phyloP scores from a whole-genome alignment of 345 rosid species.

The Populus euphratica region DNA sequence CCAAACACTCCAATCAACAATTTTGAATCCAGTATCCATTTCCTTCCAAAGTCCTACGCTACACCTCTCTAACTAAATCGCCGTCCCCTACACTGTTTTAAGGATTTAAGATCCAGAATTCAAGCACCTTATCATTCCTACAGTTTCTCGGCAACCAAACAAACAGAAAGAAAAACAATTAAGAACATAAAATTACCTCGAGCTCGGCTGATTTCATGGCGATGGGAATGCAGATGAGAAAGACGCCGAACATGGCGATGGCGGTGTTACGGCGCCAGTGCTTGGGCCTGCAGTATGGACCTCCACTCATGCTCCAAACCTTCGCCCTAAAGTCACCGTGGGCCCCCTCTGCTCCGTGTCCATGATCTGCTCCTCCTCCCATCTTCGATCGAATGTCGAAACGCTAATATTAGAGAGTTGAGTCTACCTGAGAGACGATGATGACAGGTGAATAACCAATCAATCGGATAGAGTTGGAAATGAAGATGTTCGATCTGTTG shows the following conservation, averaged over 20 bases:
- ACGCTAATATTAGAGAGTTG: too few relatives aligned
- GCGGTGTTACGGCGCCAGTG: constrained; percentile 99
- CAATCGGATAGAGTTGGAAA: too few relatives aligned
- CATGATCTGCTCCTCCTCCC: constrained; percentile 59
- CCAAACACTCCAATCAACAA: not conserved
- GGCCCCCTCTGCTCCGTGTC: constrained; percentile 66
- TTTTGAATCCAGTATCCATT: not conserved
- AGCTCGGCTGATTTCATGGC: constrained; percentile 93
- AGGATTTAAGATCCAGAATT: not conserved
- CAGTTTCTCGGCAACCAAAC: not conserved
- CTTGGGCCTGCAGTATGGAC: constrained; percentile 91
- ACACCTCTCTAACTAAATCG: not conserved
- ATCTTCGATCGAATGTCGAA: not conserved
- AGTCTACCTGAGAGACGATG: too few relatives aligned
- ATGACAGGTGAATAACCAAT: too few relatives aligned
- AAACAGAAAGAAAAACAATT: too few relatives aligned
- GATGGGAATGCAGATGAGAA: constrained; percentile 85
- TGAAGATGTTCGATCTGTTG: too few relatives aligned
- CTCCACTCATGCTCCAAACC: constrained; percentile 96
- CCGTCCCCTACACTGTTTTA: not conserved
- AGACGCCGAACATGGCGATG: constrained; percentile 76
- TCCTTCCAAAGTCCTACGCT: not conserved
- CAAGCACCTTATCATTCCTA: not conserved
- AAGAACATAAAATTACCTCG: constrained; percentile 39
- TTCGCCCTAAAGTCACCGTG: constrained; percentile 80